Conservation (phyloP, 108 stramenopile genomes). For the Epithemia pelagica region DNA sequence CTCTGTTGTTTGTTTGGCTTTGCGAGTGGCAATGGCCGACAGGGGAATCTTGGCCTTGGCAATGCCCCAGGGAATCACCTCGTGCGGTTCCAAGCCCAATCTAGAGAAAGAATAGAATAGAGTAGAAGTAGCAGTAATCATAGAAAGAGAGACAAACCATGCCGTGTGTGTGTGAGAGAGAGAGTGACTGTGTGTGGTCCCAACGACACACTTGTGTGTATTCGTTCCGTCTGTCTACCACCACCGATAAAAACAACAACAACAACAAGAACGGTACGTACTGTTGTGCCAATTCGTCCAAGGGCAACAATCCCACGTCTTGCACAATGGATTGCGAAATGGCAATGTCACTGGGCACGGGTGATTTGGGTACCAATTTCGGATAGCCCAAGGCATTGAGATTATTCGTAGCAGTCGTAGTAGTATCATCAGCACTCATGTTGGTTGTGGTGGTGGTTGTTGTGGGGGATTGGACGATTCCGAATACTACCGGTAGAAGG, state of each 20-base stretch:
- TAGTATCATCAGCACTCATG: no score
- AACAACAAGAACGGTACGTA: constrained; percentile 18
- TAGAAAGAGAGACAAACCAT: no score
- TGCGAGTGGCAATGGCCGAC: constrained; percentile 45
- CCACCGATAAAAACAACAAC: not conserved
- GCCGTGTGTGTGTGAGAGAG: constrained; percentile 1
- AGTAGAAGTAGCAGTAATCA: constrained; percentile 3
- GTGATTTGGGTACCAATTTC: constrained; percentile 45
- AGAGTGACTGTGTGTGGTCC: constrained; percentile 8
- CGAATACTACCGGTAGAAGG: no score
- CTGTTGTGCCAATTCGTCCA: constrained; percentile 65
- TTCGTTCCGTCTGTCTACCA: no score
- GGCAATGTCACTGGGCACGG: constrained; percentile 83
- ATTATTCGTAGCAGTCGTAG: not conserved
- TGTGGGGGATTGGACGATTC: no score
- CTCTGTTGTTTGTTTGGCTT: not conserved
- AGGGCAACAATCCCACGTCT: constrained; percentile 71
- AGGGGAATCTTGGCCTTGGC: constrained; percentile 92
- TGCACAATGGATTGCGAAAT: constrained; percentile 75
- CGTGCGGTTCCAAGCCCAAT: constrained; percentile 64
- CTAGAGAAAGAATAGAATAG: constrained; percentile 19
- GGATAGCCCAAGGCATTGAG: constrained; percentile 64
- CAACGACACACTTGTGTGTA: not conserved
- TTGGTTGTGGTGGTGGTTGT: not conserved
- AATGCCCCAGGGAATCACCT: constrained; percentile 93